A percentile compares a stretch with the other conserved stretches of the same genome.
Evolutionary conservation across 164 flowering plant species (phyloP).

Genomic region (Vitis rotundifolia): DNA sequence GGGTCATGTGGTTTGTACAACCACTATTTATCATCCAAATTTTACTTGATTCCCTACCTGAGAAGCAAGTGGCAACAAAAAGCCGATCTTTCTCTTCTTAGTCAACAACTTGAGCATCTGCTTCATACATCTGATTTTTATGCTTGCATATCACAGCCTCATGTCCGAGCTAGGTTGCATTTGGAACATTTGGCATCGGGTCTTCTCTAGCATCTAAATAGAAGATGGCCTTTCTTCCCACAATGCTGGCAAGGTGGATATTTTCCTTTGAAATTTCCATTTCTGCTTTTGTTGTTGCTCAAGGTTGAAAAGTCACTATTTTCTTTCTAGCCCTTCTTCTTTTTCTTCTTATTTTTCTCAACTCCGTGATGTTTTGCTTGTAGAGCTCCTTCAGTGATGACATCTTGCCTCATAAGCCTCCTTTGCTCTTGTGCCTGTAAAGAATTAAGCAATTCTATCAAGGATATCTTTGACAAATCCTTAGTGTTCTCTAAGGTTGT

Average conservation of each 20-base stretch:
- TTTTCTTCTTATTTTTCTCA: too few species aligned
- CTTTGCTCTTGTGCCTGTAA: constrained; percentile 2
- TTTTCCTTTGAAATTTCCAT: not conserved
- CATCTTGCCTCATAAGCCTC: not conserved
- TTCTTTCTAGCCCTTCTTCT: too few species aligned
- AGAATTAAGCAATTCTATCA: not conserved
- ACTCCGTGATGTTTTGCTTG: not conserved
- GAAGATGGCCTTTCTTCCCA: not conserved
- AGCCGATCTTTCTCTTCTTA: constrained; percentile 2
- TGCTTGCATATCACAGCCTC: constrained; percentile 1
- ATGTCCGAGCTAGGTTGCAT: constrained; percentile 3
- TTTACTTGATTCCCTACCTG: not conserved
- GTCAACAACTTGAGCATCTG: constrained; percentile 5
- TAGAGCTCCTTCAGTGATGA: not conserved
- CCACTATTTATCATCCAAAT: constrained; percentile 4
- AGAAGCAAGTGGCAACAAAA: constrained; percentile 5
- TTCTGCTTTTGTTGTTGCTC: too few species aligned
- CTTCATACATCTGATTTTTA: not conserved
- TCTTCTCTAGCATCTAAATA: not conserved
- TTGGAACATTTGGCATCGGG: constrained; percentile 5
- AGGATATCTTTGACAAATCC: not conserved
- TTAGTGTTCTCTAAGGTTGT: too few species aligned
- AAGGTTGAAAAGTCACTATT: too few species aligned
- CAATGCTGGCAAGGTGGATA: constrained; percentile 7
- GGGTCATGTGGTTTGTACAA: constrained; percentile 12